These are phyloP conservation scores for Eucalyptus albens DNA, from an alignment of 345 rosid genomes.

Conservation along the genomic window DNA sequence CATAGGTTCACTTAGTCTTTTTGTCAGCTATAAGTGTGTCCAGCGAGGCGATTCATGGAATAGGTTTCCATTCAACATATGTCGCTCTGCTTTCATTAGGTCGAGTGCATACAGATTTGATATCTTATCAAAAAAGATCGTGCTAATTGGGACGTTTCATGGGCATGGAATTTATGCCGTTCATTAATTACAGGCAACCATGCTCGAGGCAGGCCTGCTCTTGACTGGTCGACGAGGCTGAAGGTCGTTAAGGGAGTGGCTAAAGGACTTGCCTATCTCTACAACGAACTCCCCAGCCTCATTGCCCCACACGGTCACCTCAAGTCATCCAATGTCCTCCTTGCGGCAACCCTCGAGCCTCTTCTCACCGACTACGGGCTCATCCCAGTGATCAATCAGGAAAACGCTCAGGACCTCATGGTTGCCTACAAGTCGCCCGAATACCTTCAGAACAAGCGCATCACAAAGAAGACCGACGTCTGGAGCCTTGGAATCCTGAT, in stretches of 20 bases:
- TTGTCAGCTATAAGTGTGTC: neutral
- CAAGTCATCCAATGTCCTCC: conserved; percentile 79
- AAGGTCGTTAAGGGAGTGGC: conserved; percentile 68
- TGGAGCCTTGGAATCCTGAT: conserved; percentile 78
- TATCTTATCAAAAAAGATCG: neutral
- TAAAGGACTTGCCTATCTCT: conserved; percentile 54
- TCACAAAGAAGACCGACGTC: conserved; percentile 82
- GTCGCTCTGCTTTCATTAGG: neutral
- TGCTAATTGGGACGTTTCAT: neutral
- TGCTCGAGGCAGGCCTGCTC: conserved; percentile 30
- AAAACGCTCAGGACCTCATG: conserved; percentile 67
- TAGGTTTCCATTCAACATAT: neutral
- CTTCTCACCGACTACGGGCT: conserved; percentile 63
- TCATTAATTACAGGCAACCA: conserved; percentile 27
- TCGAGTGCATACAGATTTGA: neutral
- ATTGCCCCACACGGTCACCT: conserved; percentile 85
- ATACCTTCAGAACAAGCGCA: conserved; percentile 36
- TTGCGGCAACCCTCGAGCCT: conserved; percentile 39
- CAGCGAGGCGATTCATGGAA: neutral
- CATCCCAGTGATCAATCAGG: conserved; percentile 68
- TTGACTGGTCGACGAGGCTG: conserved; percentile 66
- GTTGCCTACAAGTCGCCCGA: conserved; percentile 90
- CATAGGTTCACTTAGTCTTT: neutral
- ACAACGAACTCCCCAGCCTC: conserved; percentile 55
- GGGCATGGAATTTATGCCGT: neutral